phyloP scores from a whole-genome alignment of 1,284 basidiomycete genomes.

The Microbotryum saponariae region DNA sequence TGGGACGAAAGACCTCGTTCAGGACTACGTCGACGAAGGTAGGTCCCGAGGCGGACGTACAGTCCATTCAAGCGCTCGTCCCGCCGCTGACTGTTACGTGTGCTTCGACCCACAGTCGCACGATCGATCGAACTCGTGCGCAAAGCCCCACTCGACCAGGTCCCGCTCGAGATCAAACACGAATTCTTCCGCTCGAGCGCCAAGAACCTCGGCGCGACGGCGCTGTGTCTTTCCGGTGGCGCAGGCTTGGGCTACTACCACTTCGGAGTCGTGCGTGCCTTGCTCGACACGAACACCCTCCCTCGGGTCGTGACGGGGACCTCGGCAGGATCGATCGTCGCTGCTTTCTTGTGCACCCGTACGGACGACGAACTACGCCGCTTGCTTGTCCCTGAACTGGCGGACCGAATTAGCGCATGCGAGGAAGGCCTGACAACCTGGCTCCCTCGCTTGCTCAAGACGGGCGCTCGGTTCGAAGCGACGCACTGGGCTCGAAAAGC shows the following conservation, averaged over 20 bases:
- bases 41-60: constrained; percentile 42
- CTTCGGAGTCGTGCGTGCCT: constrained; percentile 83
- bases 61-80: constrained; percentile 40
- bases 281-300: constrained; percentile 76
- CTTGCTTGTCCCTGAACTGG: constrained; percentile 71
- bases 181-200: constrained; percentile 84
- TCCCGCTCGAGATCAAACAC: constrained; percentile 80
- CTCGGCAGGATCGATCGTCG: constrained; percentile 76
- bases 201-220: constrained; percentile 79
- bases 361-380: constrained; percentile 79
- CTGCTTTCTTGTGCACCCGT: constrained; percentile 68
- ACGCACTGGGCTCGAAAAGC: constrained; percentile 87
- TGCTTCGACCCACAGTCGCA: constrained; percentile 26
- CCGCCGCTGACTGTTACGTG: background rate
- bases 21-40: constrained; percentile 77
- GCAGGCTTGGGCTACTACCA: constrained; percentile 89
- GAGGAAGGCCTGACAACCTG: constrained; percentile 64
- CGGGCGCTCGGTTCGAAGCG: constrained; percentile 89
- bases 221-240: constrained; percentile 87
- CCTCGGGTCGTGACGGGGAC: constrained; percentile 85
- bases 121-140: constrained; percentile 58
- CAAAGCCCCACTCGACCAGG: constrained; percentile 51
- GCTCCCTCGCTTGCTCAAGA: constrained; percentile 70
- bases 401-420: constrained; percentile 82
- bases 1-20: constrained; percentile 78